Conservation (phyloP, 1,139 yeast species). For the Magnusiomyces sp. region DNA sequence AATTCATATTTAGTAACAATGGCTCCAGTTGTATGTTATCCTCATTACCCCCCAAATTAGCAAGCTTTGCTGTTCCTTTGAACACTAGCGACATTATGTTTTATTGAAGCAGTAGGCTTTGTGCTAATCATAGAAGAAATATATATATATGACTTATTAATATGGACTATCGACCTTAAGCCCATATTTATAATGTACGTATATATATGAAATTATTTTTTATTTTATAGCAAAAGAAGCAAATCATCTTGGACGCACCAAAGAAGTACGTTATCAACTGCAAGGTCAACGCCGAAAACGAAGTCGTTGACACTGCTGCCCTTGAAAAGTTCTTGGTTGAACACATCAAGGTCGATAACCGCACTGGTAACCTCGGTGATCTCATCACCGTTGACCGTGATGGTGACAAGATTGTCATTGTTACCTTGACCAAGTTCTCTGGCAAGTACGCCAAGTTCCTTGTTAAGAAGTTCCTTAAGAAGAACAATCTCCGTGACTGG, state of each 20-base stretch:
- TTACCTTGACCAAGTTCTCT: conserved; percentile 92
- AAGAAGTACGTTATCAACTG: conserved; percentile 95
- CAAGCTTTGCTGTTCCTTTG: conserved; percentile 22
- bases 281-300: conserved; percentile 95
- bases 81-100: conserved; percentile 14
- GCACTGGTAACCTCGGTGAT: conserved; percentile 95
- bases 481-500: conserved; percentile 98
- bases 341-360: conserved; percentile 98
- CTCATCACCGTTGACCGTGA: conserved; percentile 82
- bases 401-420: conserved; percentile 74
- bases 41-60: conserved; percentile 25
- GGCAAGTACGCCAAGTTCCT: conserved; percentile 99
- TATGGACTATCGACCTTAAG: conserved; percentile 46
- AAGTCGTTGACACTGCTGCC: conserved; percentile 89
- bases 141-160: conserved; percentile 14
- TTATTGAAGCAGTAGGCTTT: conserved; percentile 37
- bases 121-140: conserved; percentile 28
- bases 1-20: conserved; percentile 34
- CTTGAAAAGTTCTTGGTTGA: conserved; percentile 97
- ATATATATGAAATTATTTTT: not conserved
- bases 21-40: conserved; percentile 85
- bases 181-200: not conserved
- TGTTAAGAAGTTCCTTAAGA: conserved; percentile 99
- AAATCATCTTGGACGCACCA: conserved; percentile 39
- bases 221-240: conserved; percentile 21